Percentiles rank a stretch among this genome's conserved stretches.
Conservation (phyloP, 2,329 filamentous ascomycete species). For the Monosporascus sp. region DNA sequence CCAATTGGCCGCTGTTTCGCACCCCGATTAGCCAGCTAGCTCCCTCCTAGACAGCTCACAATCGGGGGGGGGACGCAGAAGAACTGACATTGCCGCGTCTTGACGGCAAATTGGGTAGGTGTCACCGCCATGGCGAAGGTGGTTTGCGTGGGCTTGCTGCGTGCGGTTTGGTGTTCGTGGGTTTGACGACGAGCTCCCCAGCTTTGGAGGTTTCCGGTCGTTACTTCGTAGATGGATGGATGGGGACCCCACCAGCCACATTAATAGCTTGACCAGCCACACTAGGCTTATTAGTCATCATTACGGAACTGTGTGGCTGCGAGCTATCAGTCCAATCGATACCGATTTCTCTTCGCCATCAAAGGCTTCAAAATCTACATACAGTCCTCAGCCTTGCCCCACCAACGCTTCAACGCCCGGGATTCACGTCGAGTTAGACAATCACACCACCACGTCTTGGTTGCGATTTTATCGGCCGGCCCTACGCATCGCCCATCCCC, state of each 20-base stretch:
- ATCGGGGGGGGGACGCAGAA: background rate
- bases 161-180: constrained; percentile 22
- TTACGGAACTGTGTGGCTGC: background rate
- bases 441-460: no score
- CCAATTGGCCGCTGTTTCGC: constrained; percentile 73
- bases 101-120: constrained; percentile 84
- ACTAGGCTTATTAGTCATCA: constrained; percentile 14
- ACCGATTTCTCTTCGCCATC: background rate
- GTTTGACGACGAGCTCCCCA: constrained; percentile 26
- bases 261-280: constrained; percentile 12
- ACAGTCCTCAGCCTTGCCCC: constrained; percentile 26
- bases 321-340: constrained; percentile 5
- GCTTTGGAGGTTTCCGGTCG: constrained; percentile 8
- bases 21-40: constrained; percentile 2
- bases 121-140: constrained; percentile 73
- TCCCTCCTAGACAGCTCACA: constrained; percentile 28
- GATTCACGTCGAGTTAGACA: no score
- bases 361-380: constrained; percentile 10
- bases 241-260: background rate
- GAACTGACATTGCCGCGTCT: constrained; percentile 69
- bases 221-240: background rate
- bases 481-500: no score
- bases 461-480: background rate
- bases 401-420: constrained; percentile 10
- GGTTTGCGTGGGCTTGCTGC: constrained; percentile 29